phyloP scores from a whole-genome alignment of 345 rosid species.

The Brassica cretica region DNA sequence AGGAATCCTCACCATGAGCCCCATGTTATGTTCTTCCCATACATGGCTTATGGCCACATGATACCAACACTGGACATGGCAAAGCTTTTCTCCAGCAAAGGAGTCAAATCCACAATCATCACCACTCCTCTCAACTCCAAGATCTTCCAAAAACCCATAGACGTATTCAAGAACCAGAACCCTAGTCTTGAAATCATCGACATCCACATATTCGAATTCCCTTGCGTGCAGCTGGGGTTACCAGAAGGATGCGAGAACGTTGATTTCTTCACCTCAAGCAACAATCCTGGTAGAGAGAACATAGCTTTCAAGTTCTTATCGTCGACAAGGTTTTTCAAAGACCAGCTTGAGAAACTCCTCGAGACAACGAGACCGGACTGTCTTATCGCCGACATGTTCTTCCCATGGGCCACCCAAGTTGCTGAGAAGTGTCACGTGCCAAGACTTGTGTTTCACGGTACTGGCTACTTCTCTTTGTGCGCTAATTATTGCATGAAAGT shows the following conservation, averaged over 20 bases:
- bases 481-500: slow-evolving; percentile 20
- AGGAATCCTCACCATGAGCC: slow-evolving; percentile 23
- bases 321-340: slow-evolving; percentile 28
- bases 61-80: slow-evolving; percentile 59
- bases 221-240: slow-evolving; percentile 38
- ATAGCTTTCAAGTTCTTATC: slow-evolving; percentile 1
- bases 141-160: slow-evolving; percentile 37
- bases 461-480: slow-evolving; percentile 44
- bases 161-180: slow-evolving; percentile 23
- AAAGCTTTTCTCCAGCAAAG: slow-evolving; percentile 47
- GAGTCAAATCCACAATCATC: slow-evolving; percentile 50
- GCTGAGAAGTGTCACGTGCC: slow-evolving; percentile 50
- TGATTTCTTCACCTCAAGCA: slow-evolving; percentile 11
- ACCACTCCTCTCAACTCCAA: slow-evolving; percentile 54
- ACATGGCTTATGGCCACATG: slow-evolving; percentile 63
- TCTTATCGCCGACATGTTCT: slow-evolving; percentile 57
- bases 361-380: slow-evolving; percentile 32
- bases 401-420: slow-evolving; percentile 54
- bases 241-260: slow-evolving; percentile 44
- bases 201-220: slow-evolving; percentile 36
- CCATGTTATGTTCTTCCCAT: slow-evolving; percentile 49
- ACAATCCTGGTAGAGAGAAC: not conserved
- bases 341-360: slow-evolving; percentile 34
- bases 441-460: slow-evolving; percentile 56
- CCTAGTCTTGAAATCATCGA: slow-evolving; percentile 30